Evolutionary conservation across 2,329 filamentous ascomycete species (phyloP), one percentile per base, ranked within the genome.

Genomic region (Aspergillus tubingensis): DNA sequence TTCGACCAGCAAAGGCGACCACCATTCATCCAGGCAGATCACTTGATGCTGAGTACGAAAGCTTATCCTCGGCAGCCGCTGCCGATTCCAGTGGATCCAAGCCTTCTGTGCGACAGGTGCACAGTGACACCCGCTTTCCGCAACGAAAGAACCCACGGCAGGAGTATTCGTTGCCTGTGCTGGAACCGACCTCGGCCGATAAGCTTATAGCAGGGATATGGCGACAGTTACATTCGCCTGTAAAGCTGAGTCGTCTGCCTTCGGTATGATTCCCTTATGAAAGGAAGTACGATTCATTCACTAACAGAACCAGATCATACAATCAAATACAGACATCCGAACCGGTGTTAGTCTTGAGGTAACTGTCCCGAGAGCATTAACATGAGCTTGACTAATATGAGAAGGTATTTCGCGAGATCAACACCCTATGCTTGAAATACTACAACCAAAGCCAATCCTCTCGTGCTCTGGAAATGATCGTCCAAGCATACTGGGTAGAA

Each of bases 381-480:
- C 32, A 13, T 2, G 5, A 1, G 0, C 32, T 15, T 36, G 5
- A 13, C 32, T 36, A 13, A 36, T 11, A 36, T 2, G 4, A 13
- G n/a, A 6, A 70, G 67, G 62, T 66, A 5, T 71, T 70, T 36
- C 61, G 60, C 11, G 63, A 62, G 3, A 60, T 71, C 21, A 72
- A 68, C 38, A 58, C 58, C 8, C 21, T 70, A 2, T 72, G 68
- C 55, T 47, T 68, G 19, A 67, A 65, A 50, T 70, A 70, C 63
- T 62, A 77, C 77, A 65, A 67, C 59, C 73, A 82, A n/a, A 83
- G 81, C 65, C 79, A 82, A 13, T 81, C 83, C 1, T 84, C 80
- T 57, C 76, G 83, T n/a, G 83, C 83, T 0, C 74, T 85, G n/a
- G 83, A 86, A 67, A 83, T 86, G 59, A 83, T 86, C 23, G 81